Evolutionary conservation across 331 rosid genomes (phyloP).

Genomic region (Arachis monticola): DNA sequence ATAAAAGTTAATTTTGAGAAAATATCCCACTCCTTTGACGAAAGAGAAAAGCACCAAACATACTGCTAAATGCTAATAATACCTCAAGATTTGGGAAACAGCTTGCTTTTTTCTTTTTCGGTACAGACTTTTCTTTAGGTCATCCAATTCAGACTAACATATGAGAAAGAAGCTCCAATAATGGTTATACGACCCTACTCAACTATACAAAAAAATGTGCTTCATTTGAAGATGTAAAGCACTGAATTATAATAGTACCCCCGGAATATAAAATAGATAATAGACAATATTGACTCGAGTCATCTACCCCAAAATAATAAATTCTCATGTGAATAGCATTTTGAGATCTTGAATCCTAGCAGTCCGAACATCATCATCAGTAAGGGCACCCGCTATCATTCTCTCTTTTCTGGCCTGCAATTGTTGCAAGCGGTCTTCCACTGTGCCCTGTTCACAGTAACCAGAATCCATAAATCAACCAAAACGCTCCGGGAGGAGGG

Average conservation of each 20-base stretch:
- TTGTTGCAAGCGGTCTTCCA: constrained; percentile 71
- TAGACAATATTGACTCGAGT: background rate
- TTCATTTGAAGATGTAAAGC: constrained; percentile 1
- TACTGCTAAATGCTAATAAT: background rate
- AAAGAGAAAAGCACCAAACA: too few relatives aligned
- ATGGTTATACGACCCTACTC: background rate
- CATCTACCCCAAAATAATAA: constrained; percentile 25
- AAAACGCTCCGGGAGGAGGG: background rate
- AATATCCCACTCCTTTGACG: too few relatives aligned
- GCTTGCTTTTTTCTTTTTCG: background rate
- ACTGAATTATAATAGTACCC: background rate
- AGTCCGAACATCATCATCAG: constrained; percentile 72
- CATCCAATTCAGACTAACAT: background rate
- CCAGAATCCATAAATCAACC: background rate
- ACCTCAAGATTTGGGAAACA: constrained; percentile 33
- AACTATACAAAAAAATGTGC: constrained; percentile 31
- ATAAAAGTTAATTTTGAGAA: too few relatives aligned
- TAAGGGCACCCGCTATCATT: constrained; percentile 83
- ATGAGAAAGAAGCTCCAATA: constrained; percentile 21
- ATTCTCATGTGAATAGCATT: constrained; percentile 68
- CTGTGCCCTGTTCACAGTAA: constrained; percentile 56
- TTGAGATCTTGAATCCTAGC: constrained; percentile 82
- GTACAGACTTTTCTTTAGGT: too few relatives aligned
- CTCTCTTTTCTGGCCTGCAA: constrained; percentile 77
- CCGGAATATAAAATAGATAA: background rate